phyloP scores from a whole-genome alignment of 2,329 filamentous ascomycete genomes.

The Magnaporthiopsis rhizophila region DNA sequence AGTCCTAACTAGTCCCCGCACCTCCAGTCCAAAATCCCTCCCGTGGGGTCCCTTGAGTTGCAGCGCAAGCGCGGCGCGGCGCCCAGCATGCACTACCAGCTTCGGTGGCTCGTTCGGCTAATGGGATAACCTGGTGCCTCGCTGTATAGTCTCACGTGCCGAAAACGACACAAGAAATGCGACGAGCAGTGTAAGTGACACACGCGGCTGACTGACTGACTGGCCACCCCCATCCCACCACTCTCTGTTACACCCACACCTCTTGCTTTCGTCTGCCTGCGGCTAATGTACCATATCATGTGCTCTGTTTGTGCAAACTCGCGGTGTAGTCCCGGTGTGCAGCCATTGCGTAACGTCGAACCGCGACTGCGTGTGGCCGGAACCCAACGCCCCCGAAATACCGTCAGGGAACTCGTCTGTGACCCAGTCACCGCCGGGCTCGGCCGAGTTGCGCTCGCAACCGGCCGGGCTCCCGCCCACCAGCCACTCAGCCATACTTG shows the following conservation, averaged over 20 bases:
- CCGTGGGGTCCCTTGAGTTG: slow-evolving; percentile 12
- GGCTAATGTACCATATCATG: neutral
- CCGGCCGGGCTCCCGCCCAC: neutral
- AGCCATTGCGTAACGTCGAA: slow-evolving; percentile 4
- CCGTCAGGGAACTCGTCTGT: neutral
- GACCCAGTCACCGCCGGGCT: neutral
- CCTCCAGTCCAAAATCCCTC: neutral
- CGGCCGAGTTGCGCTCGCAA: neutral
- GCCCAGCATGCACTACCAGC: neutral
- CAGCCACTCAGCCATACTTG: neutral
- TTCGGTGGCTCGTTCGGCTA: neutral
- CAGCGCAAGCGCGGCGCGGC: neutral
- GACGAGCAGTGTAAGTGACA: slow-evolving; percentile 25
- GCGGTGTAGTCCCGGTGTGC: slow-evolving; percentile 6
- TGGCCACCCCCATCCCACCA: neutral
- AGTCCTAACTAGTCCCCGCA: slow-evolving; percentile 10
- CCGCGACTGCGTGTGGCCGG: slow-evolving; percentile 15
- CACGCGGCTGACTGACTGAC: neutral
- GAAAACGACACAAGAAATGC: slow-evolving; percentile 41
- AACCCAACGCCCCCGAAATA: neutral
- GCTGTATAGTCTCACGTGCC: slow-evolving; percentile 24
- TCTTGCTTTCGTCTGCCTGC: neutral
- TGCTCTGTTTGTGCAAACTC: neutral
- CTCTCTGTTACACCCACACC: neutral
- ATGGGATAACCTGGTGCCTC: neutral